Percentiles rank a stretch among this genome's conserved stretches.
Conservation (phyloP, 179 eudicot genomes). For the Silene noctiflora region DNA sequence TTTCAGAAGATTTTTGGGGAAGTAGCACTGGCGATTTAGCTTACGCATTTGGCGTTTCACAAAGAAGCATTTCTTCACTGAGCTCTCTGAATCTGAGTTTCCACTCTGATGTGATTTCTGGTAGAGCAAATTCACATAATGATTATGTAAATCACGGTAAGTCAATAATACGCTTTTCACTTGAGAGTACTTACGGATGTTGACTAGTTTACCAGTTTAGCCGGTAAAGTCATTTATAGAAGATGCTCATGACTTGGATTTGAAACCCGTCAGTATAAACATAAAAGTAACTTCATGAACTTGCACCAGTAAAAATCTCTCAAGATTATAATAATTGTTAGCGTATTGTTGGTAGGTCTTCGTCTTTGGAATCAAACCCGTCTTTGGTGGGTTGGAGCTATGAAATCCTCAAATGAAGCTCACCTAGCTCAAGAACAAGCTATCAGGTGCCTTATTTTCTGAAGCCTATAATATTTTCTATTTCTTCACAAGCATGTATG, state of each 20-base stretch:
- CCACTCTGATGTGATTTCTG: slow-evolving; percentile 33
- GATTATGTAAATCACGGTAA: slow-evolving; percentile 74
- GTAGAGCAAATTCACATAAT: slow-evolving; percentile 31
- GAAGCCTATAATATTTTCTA: not conserved
- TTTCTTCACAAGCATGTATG: too few relatives aligned
- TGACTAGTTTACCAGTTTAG: too few relatives aligned
- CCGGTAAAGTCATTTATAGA: too few relatives aligned
- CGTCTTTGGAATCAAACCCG: slow-evolving; percentile 70
- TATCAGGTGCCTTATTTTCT: slow-evolving; percentile 41
- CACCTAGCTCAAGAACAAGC: slow-evolving; percentile 36
- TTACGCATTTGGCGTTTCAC: slow-evolving; percentile 44
- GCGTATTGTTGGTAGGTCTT: slow-evolving; percentile 40
- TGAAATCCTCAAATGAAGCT: slow-evolving; percentile 30
- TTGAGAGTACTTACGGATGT: too few relatives aligned
- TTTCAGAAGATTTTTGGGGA: slow-evolving; percentile 80
- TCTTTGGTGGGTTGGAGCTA: slow-evolving; percentile 60
- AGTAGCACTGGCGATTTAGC: slow-evolving; percentile 68
- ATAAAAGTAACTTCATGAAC: too few relatives aligned
- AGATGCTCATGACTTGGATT: too few relatives aligned
- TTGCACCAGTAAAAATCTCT: too few relatives aligned
- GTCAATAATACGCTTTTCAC: slow-evolving; percentile 17
- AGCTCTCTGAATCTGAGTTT: slow-evolving; percentile 56
- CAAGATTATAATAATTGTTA: too few relatives aligned
- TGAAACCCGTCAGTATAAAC: too few relatives aligned
- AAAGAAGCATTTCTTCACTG: slow-evolving; percentile 62